phyloP scores from a whole-genome alignment of 179 eudicot genomes.

The Beta lomatogona region DNA sequence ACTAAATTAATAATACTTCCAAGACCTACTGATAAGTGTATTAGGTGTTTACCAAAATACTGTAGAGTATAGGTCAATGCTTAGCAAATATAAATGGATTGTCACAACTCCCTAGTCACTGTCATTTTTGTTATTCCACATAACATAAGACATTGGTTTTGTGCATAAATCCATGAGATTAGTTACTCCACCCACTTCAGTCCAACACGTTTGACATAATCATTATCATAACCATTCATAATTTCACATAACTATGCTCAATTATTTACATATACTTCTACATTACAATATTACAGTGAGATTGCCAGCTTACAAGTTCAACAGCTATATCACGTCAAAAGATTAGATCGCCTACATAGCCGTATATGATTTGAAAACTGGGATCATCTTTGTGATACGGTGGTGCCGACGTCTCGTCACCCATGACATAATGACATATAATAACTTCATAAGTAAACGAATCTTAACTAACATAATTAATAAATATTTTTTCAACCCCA shows the following conservation, averaged over 20 bases:
- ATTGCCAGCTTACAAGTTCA: conserved; percentile 5
- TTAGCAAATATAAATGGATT: neutral
- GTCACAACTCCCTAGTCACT: neutral
- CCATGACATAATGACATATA: conserved; percentile 31
- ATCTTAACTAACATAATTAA: neutral
- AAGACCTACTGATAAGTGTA: too few relatives aligned
- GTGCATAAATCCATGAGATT: conserved; percentile 4
- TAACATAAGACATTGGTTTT: neutral
- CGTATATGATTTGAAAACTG: neutral
- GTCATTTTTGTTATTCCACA: neutral
- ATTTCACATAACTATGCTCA: neutral
- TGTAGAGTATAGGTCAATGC: neutral
- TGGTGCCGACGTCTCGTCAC: neutral
- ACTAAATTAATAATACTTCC: too few relatives aligned
- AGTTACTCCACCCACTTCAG: conserved; percentile 3
- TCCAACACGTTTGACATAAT: neutral
- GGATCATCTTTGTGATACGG: neutral
- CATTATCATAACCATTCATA: neutral
- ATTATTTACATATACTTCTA: neutral
- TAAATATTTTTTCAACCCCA: neutral
- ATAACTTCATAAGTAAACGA: neutral
- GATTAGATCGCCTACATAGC: conserved; percentile 4
- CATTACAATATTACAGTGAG: conserved; percentile 1
- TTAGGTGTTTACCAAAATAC: too few relatives aligned
- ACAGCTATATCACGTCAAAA: conserved; percentile 6